Evolutionary conservation across 495 filamentous ascomycete species (phyloP).

Genomic region (Penicillium riverlandense): DNA sequence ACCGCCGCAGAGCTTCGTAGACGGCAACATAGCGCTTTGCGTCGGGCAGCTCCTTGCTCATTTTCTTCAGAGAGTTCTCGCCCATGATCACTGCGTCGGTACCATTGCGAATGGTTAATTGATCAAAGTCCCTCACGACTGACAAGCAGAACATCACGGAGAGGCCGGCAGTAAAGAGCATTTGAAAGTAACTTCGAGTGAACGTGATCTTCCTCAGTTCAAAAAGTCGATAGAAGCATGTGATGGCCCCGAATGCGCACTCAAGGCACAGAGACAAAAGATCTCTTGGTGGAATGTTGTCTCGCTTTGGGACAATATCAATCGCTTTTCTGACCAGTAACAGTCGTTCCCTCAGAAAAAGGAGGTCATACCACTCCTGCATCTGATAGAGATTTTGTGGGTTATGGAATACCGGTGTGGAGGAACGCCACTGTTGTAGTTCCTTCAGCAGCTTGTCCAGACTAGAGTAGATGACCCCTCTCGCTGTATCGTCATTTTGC

Average conservation of each 20-base stretch:
- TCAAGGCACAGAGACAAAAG: slow-evolving; percentile 15
- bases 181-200: slow-evolving; percentile 25
- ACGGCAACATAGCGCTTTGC: slow-evolving; percentile 18
- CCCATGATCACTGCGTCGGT: slow-evolving; percentile 7
- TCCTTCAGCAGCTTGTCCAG: slow-evolving; percentile 14
- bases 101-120: slow-evolving; percentile 2
- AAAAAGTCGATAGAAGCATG: slow-evolving; percentile 15
- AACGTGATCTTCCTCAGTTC: slow-evolving; percentile 14
- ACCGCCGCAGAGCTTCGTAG: slow-evolving; percentile 15
- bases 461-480: slow-evolving; percentile 12
- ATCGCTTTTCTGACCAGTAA: slow-evolving; percentile 17
- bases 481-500: background rate
- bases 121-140: slow-evolving; percentile 9
- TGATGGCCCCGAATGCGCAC: slow-evolving; percentile 12
- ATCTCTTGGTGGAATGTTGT: slow-evolving; percentile 13
- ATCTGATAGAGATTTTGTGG: slow-evolving; percentile 16
- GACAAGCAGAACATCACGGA: slow-evolving; percentile 22
- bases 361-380: slow-evolving; percentile 22
- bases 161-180: slow-evolving; percentile 18
- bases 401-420: slow-evolving; percentile 9
- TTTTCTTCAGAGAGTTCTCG: slow-evolving; percentile 9
- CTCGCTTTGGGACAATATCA: slow-evolving; percentile 17
- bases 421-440: slow-evolving; percentile 14
- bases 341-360: slow-evolving; percentile 15
- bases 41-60: slow-evolving; percentile 16